Percentiles rank a stretch among this genome's conserved stretches.
phyloP scores from a whole-genome alignment of 1,284 basidiomycete genomes.

The Tilletia caries region DNA sequence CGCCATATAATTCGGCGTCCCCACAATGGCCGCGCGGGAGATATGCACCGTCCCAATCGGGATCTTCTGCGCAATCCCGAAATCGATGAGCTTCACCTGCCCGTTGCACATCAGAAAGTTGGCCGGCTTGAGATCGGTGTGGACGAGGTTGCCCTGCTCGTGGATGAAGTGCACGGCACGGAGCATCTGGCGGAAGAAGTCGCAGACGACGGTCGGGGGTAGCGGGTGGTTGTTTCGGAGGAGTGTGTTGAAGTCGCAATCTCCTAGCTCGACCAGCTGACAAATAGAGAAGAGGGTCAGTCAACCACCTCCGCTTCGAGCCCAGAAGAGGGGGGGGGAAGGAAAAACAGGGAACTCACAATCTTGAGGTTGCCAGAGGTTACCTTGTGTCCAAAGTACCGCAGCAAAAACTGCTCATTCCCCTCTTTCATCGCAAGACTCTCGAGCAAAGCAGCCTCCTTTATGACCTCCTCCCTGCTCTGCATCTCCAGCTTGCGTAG shows the following conservation, averaged over 20 bases:
- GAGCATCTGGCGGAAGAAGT: slow-evolving; percentile 51
- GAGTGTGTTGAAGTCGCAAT: slow-evolving; percentile 45
- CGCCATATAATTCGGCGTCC: slow-evolving; percentile 54
- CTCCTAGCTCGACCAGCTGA: slow-evolving; percentile 49
- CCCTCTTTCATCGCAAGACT: slow-evolving; percentile 39
- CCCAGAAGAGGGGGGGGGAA: neutral
- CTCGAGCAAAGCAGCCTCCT: slow-evolving; percentile 47
- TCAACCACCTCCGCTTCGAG: too few species aligned
- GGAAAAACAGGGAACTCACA: slow-evolving; percentile 19
- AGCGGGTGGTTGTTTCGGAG: slow-evolving; percentile 37
- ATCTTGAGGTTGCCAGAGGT: slow-evolving; percentile 46
- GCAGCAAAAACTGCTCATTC: slow-evolving; percentile 45
- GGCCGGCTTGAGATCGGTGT: slow-evolving; percentile 52
- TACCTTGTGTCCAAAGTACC: slow-evolving; percentile 51
- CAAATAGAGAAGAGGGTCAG: too few species aligned
- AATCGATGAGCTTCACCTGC: slow-evolving; percentile 91
- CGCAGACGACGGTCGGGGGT: slow-evolving; percentile 31
- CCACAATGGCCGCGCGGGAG: slow-evolving; percentile 49
- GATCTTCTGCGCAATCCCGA: slow-evolving; percentile 88
- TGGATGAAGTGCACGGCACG: slow-evolving; percentile 53
- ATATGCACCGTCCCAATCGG: slow-evolving; percentile 53
- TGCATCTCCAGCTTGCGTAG: slow-evolving; percentile 48
- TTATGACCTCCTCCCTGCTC: slow-evolving; percentile 46
- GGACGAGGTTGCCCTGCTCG: slow-evolving; percentile 45
- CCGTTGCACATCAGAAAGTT: slow-evolving; percentile 76